Evolutionary conservation across 2,329 filamentous ascomycete species (phyloP).

Genomic region (Chaetomium sp.): DNA sequence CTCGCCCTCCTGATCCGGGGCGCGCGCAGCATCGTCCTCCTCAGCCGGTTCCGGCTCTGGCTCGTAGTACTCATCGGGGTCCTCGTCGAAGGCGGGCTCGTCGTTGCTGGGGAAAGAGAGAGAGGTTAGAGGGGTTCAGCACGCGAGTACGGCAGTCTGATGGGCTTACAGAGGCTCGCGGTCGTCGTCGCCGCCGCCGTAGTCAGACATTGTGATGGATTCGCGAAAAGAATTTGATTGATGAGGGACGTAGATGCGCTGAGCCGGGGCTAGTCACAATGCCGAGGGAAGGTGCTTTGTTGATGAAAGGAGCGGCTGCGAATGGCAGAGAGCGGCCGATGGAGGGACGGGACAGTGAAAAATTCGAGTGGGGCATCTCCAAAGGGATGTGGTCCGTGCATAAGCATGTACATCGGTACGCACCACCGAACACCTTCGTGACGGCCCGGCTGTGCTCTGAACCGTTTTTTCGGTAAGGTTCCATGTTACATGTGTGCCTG

Average conservation of each 20-base stretch:
- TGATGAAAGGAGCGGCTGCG: constrained; percentile 18
- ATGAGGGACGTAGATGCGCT: background rate
- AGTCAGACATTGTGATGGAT: constrained; percentile 65
- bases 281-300: constrained; percentile 20
- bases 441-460: too few relatives aligned
- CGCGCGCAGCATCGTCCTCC: constrained; percentile 54
- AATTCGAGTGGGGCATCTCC: constrained; percentile 31
- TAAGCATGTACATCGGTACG: background rate
- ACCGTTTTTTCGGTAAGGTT: too few relatives aligned
- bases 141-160: background rate
- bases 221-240: background rate
- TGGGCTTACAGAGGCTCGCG: constrained; percentile 45
- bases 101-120: constrained; percentile 55
- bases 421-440: too few relatives aligned
- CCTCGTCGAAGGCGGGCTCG: constrained; percentile 72
- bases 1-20: constrained; percentile 55
- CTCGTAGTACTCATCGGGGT: constrained; percentile 62
- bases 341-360: constrained; percentile 26
- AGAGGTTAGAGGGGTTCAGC: constrained; percentile 10
- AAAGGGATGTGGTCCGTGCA: background rate
- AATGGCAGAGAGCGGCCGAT: constrained; percentile 4
- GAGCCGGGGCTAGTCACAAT: constrained; percentile 7
- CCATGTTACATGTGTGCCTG: background rate
- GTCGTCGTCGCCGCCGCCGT: constrained; percentile 64
- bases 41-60: constrained; percentile 58